Evolutionary conservation across 768 basidiomycete species (phyloP).

Genomic region (Boletus sensibilis): DNA sequence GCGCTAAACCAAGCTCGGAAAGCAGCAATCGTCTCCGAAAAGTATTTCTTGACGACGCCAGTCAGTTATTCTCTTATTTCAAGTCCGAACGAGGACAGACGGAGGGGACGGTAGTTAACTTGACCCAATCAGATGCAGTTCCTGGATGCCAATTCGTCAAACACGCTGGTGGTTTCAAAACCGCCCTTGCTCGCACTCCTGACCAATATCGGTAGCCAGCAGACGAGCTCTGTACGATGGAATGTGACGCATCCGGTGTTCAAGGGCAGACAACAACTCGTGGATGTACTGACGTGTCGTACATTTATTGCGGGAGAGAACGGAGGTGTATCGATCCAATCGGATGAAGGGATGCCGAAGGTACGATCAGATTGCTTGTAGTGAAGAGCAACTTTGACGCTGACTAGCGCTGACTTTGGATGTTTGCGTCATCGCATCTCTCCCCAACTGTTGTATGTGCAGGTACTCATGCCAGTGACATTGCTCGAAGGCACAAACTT

Average conservation of each 20-base stretch:
- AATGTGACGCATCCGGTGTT: conserved; percentile 43
- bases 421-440: not conserved
- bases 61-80: conserved; percentile 30
- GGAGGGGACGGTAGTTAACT: not conserved
- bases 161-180: conserved; percentile 51
- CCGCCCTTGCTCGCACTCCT: conserved; percentile 55
- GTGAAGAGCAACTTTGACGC: not conserved
- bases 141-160: conserved; percentile 37
- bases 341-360: conserved; percentile 47
- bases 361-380: conserved; percentile 18
- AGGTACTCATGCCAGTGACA: conserved; percentile 38
- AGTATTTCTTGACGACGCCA: conserved; percentile 45
- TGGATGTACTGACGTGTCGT: conserved; percentile 55
- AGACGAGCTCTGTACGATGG: conserved; percentile 39
- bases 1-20: conserved; percentile 55
- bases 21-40: conserved; percentile 43
- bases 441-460: not conserved
- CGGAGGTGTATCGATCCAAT: conserved; percentile 42
- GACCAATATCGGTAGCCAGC: conserved; percentile 49
- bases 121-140: conserved; percentile 44
- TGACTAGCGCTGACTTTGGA: not conserved
- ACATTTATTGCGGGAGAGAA: conserved; percentile 35
- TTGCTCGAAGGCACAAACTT: conserved; percentile 24
- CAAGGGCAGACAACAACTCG: conserved; percentile 40
- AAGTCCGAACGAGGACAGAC: not conserved